Evolutionary conservation across 257 asterid species (phyloP).

Genomic region (Jaltomata sinuosa): DNA sequence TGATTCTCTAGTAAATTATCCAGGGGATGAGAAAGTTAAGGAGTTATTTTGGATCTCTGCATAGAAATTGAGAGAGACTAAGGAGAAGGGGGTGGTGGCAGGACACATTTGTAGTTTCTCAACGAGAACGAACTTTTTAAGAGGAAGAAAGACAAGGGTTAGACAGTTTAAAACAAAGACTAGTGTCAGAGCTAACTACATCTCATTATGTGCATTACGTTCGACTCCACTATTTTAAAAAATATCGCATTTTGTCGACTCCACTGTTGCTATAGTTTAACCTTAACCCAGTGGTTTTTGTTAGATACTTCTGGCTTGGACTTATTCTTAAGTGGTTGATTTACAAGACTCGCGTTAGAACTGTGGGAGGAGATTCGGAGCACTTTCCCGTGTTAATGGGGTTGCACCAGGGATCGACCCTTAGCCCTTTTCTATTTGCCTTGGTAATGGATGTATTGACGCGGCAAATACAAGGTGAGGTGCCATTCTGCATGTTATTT

Average conservation of each 20-base stretch:
- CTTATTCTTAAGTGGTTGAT: background rate
- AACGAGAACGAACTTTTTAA: background rate
- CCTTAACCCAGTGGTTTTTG: background rate
- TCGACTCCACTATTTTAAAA: background rate
- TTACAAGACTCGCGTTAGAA: too few species aligned
- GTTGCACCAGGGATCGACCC: too few species aligned
- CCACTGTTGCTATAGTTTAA: background rate
- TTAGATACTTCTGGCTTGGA: background rate
- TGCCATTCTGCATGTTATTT: too few species aligned
- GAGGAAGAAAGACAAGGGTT: background rate
- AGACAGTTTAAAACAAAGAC: background rate
- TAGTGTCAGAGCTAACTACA: background rate
- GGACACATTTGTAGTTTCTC: background rate
- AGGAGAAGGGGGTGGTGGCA: background rate
- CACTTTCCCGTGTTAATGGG: too few species aligned
- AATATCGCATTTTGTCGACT: background rate
- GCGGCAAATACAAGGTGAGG: too few species aligned
- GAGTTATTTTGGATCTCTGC: background rate
- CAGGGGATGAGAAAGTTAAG: background rate
- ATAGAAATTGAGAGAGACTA: background rate
- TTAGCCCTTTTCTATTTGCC: too few species aligned
- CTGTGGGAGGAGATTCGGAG: too few species aligned
- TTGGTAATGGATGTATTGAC: too few species aligned
- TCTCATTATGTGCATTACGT: background rate
- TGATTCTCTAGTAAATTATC: background rate